These are phyloP conservation scores for Trebouxia gelatinosa DNA, from an alignment of 163 green algal species.

Conservation along the genomic window DNA sequence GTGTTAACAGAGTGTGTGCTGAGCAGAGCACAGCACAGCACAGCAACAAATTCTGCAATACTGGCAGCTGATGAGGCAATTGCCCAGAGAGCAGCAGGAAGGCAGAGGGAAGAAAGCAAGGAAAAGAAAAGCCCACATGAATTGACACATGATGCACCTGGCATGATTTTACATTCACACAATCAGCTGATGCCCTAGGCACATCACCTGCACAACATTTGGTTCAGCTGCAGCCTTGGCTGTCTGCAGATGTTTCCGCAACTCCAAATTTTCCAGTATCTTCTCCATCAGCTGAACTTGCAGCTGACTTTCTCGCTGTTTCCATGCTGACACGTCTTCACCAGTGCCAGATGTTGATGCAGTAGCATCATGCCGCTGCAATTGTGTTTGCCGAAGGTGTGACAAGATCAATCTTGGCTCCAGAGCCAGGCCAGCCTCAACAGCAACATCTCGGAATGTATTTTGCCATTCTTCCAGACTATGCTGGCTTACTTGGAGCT, in stretches of 20 bases:
- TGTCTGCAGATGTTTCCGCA: conserved; percentile 51
- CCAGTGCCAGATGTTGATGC: background rate
- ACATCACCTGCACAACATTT: conserved; percentile 49
- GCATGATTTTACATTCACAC: background rate
- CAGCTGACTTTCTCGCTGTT: conserved; percentile 14
- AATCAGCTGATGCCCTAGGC: background rate
- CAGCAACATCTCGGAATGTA: conserved; percentile 9
- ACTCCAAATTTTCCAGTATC: conserved; percentile 58
- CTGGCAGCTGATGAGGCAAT: too few relatives aligned
- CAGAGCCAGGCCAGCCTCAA: conserved; percentile 1
- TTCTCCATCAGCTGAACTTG: conserved; percentile 49
- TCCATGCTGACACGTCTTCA: background rate
- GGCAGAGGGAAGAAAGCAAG: background rate
- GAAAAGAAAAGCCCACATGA: background rate
- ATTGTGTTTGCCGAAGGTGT: conserved; percentile 22
- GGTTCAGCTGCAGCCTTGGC: conserved; percentile 53
- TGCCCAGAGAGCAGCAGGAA: too few relatives aligned
- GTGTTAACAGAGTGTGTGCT: too few relatives aligned
- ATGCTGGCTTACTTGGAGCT: conserved; percentile 1
- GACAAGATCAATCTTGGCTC: conserved; percentile 1
- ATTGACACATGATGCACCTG: background rate
- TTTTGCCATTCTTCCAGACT: conserved; percentile 25
- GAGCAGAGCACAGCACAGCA: too few relatives aligned
- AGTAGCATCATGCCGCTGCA: background rate
- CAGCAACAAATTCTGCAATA: too few relatives aligned